These are phyloP conservation scores for Domatiomyces globalis DNA, from an alignment of 2,329 filamentous ascomycete genomes.

Conservation along the genomic window DNA sequence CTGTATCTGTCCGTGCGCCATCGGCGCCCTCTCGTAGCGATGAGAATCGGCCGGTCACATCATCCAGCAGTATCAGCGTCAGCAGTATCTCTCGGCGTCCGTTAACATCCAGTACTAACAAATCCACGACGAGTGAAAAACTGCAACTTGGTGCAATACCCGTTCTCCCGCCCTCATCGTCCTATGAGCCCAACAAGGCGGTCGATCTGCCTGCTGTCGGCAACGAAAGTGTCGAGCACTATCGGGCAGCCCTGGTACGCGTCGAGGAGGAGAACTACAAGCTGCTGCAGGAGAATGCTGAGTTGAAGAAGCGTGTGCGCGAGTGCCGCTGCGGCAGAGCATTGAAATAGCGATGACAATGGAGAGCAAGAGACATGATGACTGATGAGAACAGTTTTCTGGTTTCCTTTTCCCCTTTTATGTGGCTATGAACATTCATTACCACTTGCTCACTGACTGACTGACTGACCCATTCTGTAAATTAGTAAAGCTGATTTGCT, in stretches of 20 bases:
- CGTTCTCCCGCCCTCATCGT: neutral
- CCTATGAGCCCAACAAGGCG: neutral
- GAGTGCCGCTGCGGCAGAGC: slow-evolving; percentile 16
- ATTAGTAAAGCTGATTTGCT: neutral
- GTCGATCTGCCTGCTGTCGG: neutral
- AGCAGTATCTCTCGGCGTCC: slow-evolving; percentile 8
- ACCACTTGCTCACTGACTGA: neutral
- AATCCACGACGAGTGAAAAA: slow-evolving; percentile 8
- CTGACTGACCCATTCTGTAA: neutral
- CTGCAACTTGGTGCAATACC: neutral
- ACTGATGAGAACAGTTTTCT: neutral
- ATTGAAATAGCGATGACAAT: neutral
- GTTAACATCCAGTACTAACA: slow-evolving; percentile 8
- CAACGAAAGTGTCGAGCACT: slow-evolving; percentile 8
- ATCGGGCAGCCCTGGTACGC: slow-evolving; percentile 17
- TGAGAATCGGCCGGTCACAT: slow-evolving; percentile 16
- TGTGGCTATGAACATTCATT: neutral
- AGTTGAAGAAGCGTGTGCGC: slow-evolving; percentile 62
- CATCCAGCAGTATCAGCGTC: slow-evolving; percentile 10
- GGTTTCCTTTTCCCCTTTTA: neutral
- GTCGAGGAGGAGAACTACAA: slow-evolving; percentile 31
- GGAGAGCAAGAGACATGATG: neutral
- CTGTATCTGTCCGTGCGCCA: neutral
- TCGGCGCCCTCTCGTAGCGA: slow-evolving; percentile 7
- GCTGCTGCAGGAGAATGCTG: slow-evolving; percentile 66